Conservation (phyloP, 2,329 filamentous ascomycete species). For the Nothophoma quercina region DNA sequence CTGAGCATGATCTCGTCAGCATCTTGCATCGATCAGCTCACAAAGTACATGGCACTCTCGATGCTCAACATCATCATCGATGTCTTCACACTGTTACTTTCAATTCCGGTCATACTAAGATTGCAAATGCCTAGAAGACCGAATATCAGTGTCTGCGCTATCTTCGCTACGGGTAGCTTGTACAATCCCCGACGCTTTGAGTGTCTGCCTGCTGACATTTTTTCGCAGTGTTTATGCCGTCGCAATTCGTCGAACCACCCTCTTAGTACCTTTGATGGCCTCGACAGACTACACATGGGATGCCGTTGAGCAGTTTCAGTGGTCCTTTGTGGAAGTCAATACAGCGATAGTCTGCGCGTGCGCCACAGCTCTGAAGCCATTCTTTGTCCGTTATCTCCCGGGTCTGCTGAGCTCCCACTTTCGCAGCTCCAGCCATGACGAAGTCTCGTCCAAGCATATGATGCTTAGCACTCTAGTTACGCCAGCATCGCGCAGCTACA, state of each 20-base stretch:
- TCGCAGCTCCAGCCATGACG: not conserved
- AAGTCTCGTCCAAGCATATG: not conserved
- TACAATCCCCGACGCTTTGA: not conserved
- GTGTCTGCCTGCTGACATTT: not conserved
- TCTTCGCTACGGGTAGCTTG: constrained; percentile 2
- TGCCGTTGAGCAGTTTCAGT: constrained; percentile 21
- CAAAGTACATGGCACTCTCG: constrained; percentile 19
- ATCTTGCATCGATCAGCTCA: constrained; percentile 9
- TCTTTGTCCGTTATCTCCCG: constrained; percentile 7
- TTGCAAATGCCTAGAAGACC: not conserved
- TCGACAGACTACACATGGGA: constrained; percentile 12
- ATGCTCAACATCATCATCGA: constrained; percentile 20
- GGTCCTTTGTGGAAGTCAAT: constrained; percentile 22
- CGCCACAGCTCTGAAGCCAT: constrained; percentile 12
- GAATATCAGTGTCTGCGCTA: not conserved
- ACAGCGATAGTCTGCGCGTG: constrained; percentile 13
- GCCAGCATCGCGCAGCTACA: not conserved
- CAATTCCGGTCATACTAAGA: not conserved
- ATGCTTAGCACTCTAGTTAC: not conserved
- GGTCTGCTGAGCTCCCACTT: not conserved
- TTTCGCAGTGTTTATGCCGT: not conserved
- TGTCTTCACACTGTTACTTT: constrained; percentile 1
- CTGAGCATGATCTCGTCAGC: not conserved
- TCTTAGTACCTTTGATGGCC: not conserved
- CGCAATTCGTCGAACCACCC: not conserved